A percentile compares a stretch with the other conserved stretches of the same genome.
phyloP scores from a whole-genome alignment of 768 basidiomycete genomes.

The Phylloporus rhodoxanthus region DNA sequence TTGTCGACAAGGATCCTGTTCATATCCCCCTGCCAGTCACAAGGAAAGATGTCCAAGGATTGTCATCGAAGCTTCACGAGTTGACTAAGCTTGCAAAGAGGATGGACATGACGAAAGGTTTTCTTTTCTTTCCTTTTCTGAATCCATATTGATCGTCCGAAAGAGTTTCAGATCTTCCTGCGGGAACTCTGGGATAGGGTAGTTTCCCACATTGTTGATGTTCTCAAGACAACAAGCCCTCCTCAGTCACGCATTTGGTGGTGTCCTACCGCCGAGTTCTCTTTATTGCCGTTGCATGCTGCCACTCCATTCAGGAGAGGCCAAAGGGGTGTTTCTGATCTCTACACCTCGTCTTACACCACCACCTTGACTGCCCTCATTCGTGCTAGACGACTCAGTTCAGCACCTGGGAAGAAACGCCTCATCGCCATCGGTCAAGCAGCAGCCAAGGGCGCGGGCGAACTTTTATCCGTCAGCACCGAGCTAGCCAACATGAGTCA shows the following conservation, averaged over 20 bases:
- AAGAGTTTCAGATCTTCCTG: neutral
- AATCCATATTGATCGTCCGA: neutral
- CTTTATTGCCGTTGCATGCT: neutral
- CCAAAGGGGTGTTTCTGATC: neutral
- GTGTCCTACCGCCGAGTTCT: neutral
- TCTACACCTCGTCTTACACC: neutral
- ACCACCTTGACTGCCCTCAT: neutral
- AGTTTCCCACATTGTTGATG: neutral
- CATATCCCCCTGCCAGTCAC: neutral
- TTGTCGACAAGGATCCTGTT: neutral
- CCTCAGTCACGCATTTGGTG: neutral
- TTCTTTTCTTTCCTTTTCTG: no score
- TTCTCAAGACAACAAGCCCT: neutral
- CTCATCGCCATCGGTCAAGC: neutral
- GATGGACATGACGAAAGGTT: neutral
- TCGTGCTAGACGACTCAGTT: neutral
- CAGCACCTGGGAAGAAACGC: neutral
- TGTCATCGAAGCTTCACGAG: neutral
- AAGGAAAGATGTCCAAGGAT: neutral
- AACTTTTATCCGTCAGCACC: neutral
- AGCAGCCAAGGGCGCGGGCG: neutral
- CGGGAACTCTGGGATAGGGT: neutral
- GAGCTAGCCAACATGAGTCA: neutral
- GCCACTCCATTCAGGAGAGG: neutral
- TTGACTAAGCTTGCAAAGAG: neutral